A percentile compares a stretch with the other conserved stretches of the same genome.
These are phyloP conservation scores for Tephrocybe sp. DNA, from an alignment of 768 basidiomycete species.

Conservation along the genomic window DNA sequence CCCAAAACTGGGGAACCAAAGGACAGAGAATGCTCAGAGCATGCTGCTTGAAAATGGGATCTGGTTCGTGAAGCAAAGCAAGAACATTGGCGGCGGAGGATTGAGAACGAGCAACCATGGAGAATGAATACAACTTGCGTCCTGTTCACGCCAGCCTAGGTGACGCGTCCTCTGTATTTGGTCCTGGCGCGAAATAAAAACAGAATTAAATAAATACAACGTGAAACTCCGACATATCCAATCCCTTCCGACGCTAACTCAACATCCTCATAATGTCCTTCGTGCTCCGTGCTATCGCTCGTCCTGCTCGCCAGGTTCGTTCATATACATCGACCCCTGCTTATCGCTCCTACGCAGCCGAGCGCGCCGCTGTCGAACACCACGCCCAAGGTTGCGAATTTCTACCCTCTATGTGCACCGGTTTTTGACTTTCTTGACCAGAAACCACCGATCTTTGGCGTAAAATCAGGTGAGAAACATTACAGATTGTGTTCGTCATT, in stretches of 20 bases:
- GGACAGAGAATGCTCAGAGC: constrained; percentile 81
- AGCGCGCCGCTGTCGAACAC: constrained; percentile 55
- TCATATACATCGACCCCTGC: constrained; percentile 37
- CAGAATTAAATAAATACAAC: constrained; percentile 25
- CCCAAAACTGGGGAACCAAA: constrained; percentile 95
- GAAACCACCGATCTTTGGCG: constrained; percentile 82
- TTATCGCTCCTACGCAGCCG: constrained; percentile 41
- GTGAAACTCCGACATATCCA: constrained; percentile 34
- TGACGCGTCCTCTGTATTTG: constrained; percentile 38
- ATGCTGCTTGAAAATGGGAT: constrained; percentile 84
- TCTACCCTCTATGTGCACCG: neutral
- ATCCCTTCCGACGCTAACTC: constrained; percentile 13
- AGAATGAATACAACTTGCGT: constrained; percentile 18
- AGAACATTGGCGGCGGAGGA: constrained; percentile 89
- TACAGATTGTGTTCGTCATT: constrained; percentile 9
- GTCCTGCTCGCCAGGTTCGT: constrained; percentile 39
- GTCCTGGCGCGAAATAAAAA: constrained; percentile 26
- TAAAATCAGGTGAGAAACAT: constrained; percentile 59
- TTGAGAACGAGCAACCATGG: constrained; percentile 69
- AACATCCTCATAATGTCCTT: constrained; percentile 39
- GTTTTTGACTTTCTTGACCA: constrained; percentile 27
- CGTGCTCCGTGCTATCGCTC: constrained; percentile 45
- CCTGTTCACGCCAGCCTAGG: constrained; percentile 22
- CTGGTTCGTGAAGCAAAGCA: constrained; percentile 87
- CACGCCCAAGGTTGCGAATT: constrained; percentile 57